Evolutionary conservation across 2,329 filamentous ascomycete genomes (phyloP).

Genomic region (Fusarium solani-melongenae): DNA sequence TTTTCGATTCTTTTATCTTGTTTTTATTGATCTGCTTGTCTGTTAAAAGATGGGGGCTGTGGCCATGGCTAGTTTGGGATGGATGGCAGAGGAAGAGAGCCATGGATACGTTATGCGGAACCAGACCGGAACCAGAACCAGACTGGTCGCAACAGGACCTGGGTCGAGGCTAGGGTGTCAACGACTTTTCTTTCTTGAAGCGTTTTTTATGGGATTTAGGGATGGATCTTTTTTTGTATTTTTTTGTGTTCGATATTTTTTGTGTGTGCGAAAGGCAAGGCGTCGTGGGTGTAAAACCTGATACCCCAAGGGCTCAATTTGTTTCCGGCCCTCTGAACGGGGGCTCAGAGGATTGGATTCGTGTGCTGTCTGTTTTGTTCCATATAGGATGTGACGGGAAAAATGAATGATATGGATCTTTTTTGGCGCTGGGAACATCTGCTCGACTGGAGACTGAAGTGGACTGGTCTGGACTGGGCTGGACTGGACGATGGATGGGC

Average conservation of each 20-base stretch:
- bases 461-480: not conserved
- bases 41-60: not conserved
- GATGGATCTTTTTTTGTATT: not conserved
- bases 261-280: not conserved
- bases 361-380: not conserved
- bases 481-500: not conserved
- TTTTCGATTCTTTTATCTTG: not conserved
- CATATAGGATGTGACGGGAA: not conserved
- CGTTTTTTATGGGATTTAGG: not conserved
- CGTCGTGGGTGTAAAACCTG: not conserved
- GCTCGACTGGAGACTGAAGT: not conserved
- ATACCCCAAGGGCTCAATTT: not conserved
- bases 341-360: not conserved
- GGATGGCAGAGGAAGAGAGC: not conserved
- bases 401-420: not conserved
- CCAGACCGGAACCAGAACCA: constrained; percentile 21
- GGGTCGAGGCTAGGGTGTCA: constrained; percentile 22
- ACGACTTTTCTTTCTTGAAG: not conserved
- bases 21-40: not conserved
- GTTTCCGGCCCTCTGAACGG: not conserved
- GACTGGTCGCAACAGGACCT: constrained; percentile 36
- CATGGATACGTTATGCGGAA: not conserved
- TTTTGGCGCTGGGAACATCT: not conserved
- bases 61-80: not conserved
- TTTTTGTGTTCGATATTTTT: not conserved